Base-by-base conservation (phyloP, 495 filamentous ascomycete genomes). In the Tetracladium setigerum region DNA sequence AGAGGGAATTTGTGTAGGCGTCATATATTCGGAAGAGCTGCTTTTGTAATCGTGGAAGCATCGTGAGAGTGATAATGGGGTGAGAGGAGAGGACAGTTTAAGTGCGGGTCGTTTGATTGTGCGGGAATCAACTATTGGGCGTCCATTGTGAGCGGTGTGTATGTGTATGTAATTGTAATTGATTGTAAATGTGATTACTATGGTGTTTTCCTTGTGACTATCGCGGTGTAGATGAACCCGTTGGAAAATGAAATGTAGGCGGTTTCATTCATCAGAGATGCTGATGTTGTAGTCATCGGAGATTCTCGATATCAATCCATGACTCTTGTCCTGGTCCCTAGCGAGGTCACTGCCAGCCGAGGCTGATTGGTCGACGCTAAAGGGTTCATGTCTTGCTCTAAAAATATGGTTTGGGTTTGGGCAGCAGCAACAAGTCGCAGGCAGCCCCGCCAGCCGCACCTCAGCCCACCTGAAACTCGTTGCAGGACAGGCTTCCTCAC, bases 1-100 rank as follows among this genome's bases (percentile, higher is more conserved):
- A 68, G 27, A 62, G 62, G 4, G 69, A 68, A 43, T 74, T 74
- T 17, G 71, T 76, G 55, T 73, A 67, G 16, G 62, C 67, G 47
- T 66, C 56, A 50, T 74, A 68, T 43, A 67, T 67, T 38, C 67
- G 67, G 55, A 74, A 77, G 38, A 73, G 62, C 52, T 65, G 62
- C n/a, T n/a, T n/a, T 32, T 72, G 68, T 65, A 81, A 67, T 71
- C 68, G 69, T 62, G 67, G 68, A 69, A 78, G 69, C 83, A 87
- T 87, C 54, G 78, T 83, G 66, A 44, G 30, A 47, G 52, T 56
- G 41, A 24, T 49, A 13, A 30, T 14, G 12, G 19, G 53, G 44
- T 51, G 12, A 39, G 24, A 39, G 30, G 27, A 15, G 15, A 19
- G 11, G 22, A 46, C 37, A 16, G 31, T 47, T 19, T 60, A 38